These are phyloP conservation scores for Sordariomycetes sp. DNA, from an alignment of 2,329 filamentous ascomycete genomes.

Conservation along the genomic window DNA sequence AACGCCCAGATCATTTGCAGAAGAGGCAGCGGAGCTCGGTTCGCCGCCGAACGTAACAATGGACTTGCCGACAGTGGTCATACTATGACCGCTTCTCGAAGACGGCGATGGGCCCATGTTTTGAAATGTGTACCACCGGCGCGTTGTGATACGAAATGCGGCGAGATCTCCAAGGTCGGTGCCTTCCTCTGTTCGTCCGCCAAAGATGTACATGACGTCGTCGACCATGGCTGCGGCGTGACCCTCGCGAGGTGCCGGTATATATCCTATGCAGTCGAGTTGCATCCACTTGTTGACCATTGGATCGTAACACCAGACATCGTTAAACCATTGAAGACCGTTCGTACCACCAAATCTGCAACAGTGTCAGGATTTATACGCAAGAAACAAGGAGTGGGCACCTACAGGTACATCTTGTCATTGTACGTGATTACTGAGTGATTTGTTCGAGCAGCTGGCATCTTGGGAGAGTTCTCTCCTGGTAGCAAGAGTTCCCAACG, in stretches of 20 bases:
- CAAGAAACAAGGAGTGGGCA: slow-evolving; percentile 11
- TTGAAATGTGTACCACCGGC: slow-evolving; percentile 97
- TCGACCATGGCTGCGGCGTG: slow-evolving; percentile 90
- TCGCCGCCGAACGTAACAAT: slow-evolving; percentile 91
- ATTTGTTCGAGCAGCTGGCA: slow-evolving; percentile 87
- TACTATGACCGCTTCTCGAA: slow-evolving; percentile 88
- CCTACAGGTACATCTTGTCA: slow-evolving; percentile 87
- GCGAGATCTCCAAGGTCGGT: slow-evolving; percentile 87
- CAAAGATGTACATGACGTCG: slow-evolving; percentile 99
- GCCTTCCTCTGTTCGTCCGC: slow-evolving; percentile 88
- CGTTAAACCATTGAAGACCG: slow-evolving; percentile 95
- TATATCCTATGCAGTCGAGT: slow-evolving; percentile 94
- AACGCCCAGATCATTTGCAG: slow-evolving; percentile 76
- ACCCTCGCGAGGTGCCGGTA: slow-evolving; percentile 85
- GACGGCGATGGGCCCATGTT: slow-evolving; percentile 98
- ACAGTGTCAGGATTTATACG: too few relatives aligned
- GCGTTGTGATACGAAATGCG: slow-evolving; percentile 64
- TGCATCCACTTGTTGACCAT: slow-evolving; percentile 74
- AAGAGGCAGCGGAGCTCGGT: slow-evolving; percentile 75
- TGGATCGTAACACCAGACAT: slow-evolving; percentile 95
- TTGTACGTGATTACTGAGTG: slow-evolving; percentile 88
- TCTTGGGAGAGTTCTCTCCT: slow-evolving; percentile 41
- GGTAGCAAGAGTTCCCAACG: slow-evolving; percentile 88
- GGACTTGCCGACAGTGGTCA: slow-evolving; percentile 90
- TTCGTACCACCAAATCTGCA: slow-evolving; percentile 92